phyloP scores from a whole-genome alignment of 495 filamentous ascomycete species.

The Xylona heveae region DNA sequence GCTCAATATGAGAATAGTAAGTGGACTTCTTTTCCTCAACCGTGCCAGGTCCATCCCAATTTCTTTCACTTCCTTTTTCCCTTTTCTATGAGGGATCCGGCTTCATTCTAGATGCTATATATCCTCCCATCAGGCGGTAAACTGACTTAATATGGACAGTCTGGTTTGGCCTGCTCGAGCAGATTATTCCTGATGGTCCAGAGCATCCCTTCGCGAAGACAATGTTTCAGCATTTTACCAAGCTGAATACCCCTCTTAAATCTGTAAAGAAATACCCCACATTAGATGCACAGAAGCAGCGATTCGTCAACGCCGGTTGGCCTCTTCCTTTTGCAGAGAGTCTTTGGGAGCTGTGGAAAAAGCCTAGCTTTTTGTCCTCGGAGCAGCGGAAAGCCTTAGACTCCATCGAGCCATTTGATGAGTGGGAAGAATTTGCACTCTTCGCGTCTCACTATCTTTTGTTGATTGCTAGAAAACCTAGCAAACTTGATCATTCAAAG shows the following conservation, averaged over 20 bases:
- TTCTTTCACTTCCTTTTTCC: neutral
- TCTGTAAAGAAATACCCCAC: slow-evolving; percentile 50
- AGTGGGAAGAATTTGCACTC: slow-evolving; percentile 87
- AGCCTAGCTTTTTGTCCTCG: slow-evolving; percentile 33
- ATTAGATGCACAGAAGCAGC: slow-evolving; percentile 33
- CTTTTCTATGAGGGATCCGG: too few relatives aligned
- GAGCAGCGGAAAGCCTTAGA: slow-evolving; percentile 37
- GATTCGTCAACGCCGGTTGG: slow-evolving; percentile 52
- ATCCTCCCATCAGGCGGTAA: too few relatives aligned
- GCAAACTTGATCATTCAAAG: neutral
- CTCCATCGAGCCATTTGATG: slow-evolving; percentile 63
- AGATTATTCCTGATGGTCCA: slow-evolving; percentile 57
- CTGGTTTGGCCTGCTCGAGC: slow-evolving; percentile 74
- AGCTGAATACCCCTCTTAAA: slow-evolving; percentile 54
- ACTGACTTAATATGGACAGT: too few relatives aligned
- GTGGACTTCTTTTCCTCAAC: neutral
- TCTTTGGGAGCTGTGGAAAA: slow-evolving; percentile 64
- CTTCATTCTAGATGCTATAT: too few relatives aligned
- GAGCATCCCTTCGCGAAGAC: slow-evolving; percentile 69
- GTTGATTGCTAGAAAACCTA: slow-evolving; percentile 29
- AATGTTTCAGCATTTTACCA: slow-evolving; percentile 72
- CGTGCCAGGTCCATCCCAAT: neutral
- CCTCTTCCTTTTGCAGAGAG: slow-evolving; percentile 30
- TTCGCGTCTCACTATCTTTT: slow-evolving; percentile 78
- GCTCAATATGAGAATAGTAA: slow-evolving; percentile 34